phyloP scores from a whole-genome alignment of 495 filamentous ascomycete genomes.

The Bacidia gigantensis region DNA sequence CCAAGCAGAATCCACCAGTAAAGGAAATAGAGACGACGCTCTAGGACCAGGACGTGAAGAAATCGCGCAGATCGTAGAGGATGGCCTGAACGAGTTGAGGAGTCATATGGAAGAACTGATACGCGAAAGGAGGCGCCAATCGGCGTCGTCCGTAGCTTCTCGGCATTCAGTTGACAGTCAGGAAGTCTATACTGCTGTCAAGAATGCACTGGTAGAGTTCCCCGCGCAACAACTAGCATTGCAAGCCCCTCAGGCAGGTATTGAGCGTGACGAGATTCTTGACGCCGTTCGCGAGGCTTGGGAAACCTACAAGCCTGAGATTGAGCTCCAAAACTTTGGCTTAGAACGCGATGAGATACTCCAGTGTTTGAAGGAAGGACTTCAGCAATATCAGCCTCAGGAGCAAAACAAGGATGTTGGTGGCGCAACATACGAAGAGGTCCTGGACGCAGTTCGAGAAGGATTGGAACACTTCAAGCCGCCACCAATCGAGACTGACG shows the following conservation, averaged over 20 bases:
- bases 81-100: constrained; percentile 66
- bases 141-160: constrained; percentile 36
- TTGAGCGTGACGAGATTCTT: constrained; percentile 68
- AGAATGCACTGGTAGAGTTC: constrained; percentile 58
- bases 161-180: constrained; percentile 50
- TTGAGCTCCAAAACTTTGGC: constrained; percentile 77
- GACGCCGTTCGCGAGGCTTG: constrained; percentile 75
- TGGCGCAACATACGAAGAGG: constrained; percentile 59
- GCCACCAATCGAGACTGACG: constrained; percentile 51
- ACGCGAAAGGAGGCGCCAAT: constrained; percentile 58
- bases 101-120: constrained; percentile 64
- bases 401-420: constrained; percentile 29
- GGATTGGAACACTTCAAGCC: constrained; percentile 65
- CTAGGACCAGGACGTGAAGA: constrained; percentile 47
- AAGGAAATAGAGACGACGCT: constrained; percentile 34
- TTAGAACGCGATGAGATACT: constrained; percentile 81
- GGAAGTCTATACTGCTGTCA: constrained; percentile 69
- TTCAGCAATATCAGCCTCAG: constrained; percentile 57
- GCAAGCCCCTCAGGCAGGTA: constrained; percentile 26
- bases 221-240: constrained; percentile 25
- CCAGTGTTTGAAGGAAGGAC: constrained; percentile 66
- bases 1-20: constrained; percentile 37
- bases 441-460: constrained; percentile 67
- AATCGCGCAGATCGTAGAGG: constrained; percentile 60
- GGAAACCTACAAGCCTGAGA: constrained; percentile 85